Base-by-base conservation (phyloP, 345 rosid genomes). In the Salix dunnii region DNA sequence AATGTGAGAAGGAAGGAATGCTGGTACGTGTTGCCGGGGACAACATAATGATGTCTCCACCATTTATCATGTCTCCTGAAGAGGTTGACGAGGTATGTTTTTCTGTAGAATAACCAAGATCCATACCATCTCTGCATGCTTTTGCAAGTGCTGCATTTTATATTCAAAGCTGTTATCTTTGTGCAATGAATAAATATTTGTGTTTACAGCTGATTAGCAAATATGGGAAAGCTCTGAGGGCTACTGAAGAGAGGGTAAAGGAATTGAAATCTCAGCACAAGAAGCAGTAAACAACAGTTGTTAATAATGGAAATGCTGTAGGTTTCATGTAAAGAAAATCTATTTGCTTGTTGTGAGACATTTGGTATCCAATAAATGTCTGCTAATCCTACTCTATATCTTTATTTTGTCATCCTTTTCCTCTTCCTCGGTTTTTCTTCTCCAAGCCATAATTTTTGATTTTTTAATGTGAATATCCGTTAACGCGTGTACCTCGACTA, bases 21-120 rank as follows among this genome's bases (percentile, higher is more conserved):
- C 40, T 96, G 80, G 95, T 94, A 53, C 97, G 99, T 67, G 90
- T 92, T 71, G 81, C 97, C 27, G 99, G 99, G 35, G 97, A 96
- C 79, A 84, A 38, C 85, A 94, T 96, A 66, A 86, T 94, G 95
- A 92, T 94, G 99, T 93, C 89, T 72, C 98, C 99, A 18, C 98
- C 97, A 0, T 82, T 90, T 58, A 88, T 88, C 67, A 90, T 96
- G 7, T 78, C 90, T 72, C 82, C 81, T n/a, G 88, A 87, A 73
- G 94, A 96, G 82, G 76, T 93, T 17, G 99, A 92, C 68, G 87
- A 90, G 94, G 99, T 93, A 80, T 48, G 33, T 46, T 49, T 35
- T 23, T 23, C 9, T 64, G 38, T 64, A 33, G 40, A 28, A 13
- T 2, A 9, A 55, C 28, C 62, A n/a, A n/a, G 25, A 31, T 63